Percentiles rank a stretch among this genome's conserved stretches.
Evolutionary conservation across 208 protist species (phyloP).

Genomic region (Lotmaria passim): DNA sequence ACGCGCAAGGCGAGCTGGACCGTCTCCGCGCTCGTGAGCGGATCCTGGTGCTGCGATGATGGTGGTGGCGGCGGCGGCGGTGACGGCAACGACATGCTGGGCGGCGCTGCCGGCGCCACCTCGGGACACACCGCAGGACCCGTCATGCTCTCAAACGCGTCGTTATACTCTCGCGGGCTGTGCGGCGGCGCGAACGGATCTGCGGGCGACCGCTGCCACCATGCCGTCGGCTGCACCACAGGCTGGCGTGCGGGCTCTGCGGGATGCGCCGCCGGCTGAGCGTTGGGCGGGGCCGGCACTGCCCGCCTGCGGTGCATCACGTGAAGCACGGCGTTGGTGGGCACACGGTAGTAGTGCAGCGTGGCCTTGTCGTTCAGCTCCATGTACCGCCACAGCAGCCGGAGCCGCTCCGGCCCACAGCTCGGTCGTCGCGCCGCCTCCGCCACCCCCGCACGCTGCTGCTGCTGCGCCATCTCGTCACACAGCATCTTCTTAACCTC

Average conservation of each 20-base stretch:
- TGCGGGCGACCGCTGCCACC: constrained; percentile 22
- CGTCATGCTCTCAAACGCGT: constrained; percentile 2
- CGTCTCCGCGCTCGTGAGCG: constrained; percentile 18
- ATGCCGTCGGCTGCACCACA: constrained; percentile 11
- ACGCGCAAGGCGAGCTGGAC: constrained; percentile 19
- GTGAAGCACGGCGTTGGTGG: constrained; percentile 73
- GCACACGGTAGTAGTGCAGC: constrained; percentile 83
- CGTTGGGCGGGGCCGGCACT: constrained; percentile 7
- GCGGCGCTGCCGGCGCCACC: neutral
- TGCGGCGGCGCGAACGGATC: neutral
- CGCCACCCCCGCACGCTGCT: constrained; percentile 19
- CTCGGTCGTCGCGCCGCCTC: constrained; percentile 14
- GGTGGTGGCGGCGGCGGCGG: constrained; percentile 9
- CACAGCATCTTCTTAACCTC: constrained; percentile 77
- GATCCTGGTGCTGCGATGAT: constrained; percentile 10
- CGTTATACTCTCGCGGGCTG: constrained; percentile 14
- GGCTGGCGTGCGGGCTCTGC: no score
- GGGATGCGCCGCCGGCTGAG: no score
- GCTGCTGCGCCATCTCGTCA: constrained; percentile 42
- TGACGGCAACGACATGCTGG: constrained; percentile 2
- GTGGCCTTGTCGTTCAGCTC: constrained; percentile 86
- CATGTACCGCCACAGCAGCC: constrained; percentile 87
- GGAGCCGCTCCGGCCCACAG: constrained; percentile 58
- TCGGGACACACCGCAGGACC: neutral
- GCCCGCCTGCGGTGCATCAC: constrained; percentile 39